Evolutionary conservation across 1,284 basidiomycete species (phyloP), one percentile per base, ranked within the genome.

Genomic region (Xanthoconium separans): DNA sequence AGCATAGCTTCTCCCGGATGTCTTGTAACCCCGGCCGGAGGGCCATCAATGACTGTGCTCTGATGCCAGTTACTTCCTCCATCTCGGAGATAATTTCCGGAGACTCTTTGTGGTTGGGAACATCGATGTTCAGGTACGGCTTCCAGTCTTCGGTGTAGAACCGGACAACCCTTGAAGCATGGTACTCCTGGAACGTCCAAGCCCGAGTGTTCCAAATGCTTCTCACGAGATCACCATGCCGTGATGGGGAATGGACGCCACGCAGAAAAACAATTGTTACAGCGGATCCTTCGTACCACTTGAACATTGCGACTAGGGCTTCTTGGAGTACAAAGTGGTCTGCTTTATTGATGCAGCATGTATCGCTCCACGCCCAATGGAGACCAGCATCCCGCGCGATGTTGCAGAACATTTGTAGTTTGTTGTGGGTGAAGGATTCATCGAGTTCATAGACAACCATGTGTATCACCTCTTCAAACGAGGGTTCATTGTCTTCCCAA

Each of bases 111-210:
- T 54, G 53, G 10, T 54, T 54, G 8, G 16, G 31, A 9, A 45
- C n/a, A 22, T 54, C 24, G 0, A 24, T 34, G 31, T 36, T n/a
- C 10, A 36, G 7, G 11, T 55, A 55, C 3, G 34, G 34, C 3
- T 24, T 40, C 53, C 53, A 52, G 10, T 52, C 50, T 3, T 52
- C 49, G 3, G 48, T 52, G 11, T 51, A 52, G 24, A 52, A 52
- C 31, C 40, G 41, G 15, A 56, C 39, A 1, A 36, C 37, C 16
- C 42, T 44, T 9, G 53, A 39, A 10, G 60, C 55, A n/a, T 56
- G 27, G 13, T 59, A 46, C 29, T 54, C 60, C 44, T 57, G 60
- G 5, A 55, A 53, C 12, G 54, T 59, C 61, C 58, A 59, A 1
- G 43, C 60, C 2, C 60, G 44, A 18, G 34, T 49, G 15, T 55